Conservation (phyloP, 2,329 filamentous ascomycete genomes). For the Cladosporium sp. region DNA sequence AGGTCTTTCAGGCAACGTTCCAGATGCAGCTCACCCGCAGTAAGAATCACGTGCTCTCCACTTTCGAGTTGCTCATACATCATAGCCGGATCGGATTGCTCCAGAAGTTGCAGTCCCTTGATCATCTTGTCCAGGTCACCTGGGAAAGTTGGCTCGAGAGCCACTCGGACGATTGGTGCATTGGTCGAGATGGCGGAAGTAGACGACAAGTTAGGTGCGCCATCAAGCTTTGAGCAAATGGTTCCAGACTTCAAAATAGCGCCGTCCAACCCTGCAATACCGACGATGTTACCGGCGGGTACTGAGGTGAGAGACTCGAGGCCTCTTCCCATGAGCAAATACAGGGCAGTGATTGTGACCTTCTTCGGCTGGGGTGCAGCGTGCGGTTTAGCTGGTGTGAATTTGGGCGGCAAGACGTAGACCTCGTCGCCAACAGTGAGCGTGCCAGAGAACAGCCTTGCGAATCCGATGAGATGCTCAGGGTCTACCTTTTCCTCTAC, state of each 20-base stretch:
- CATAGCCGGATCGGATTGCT: slow-evolving; percentile 92
- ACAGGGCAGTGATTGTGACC: slow-evolving; percentile 80
- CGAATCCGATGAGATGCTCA: slow-evolving; percentile 92
- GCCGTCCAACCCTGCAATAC: slow-evolving; percentile 86
- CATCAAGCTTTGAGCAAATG: slow-evolving; percentile 79
- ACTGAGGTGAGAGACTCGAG: slow-evolving; percentile 79
- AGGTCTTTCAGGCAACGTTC: slow-evolving; percentile 92
- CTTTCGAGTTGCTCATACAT: slow-evolving; percentile 90
- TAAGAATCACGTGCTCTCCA: slow-evolving; percentile 91
- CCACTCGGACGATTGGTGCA: slow-evolving; percentile 84
- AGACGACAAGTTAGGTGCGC: slow-evolving; percentile 85
- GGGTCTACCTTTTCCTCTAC: slow-evolving; percentile 59
- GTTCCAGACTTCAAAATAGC: slow-evolving; percentile 95
- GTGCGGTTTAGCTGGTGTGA: slow-evolving; percentile 74
- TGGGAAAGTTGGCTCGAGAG: slow-evolving; percentile 88
- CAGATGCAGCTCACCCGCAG: slow-evolving; percentile 88
- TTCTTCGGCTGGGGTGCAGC: slow-evolving; percentile 71
- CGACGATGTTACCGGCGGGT: slow-evolving; percentile 91
- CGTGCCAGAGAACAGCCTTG: slow-evolving; percentile 86
- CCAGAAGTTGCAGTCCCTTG: slow-evolving; percentile 74
- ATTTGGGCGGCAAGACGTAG: slow-evolving; percentile 90
- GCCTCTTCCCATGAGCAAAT: slow-evolving; percentile 91
- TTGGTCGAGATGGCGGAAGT: slow-evolving; percentile 70
- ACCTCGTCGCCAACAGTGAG: slow-evolving; percentile 84
- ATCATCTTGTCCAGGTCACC: slow-evolving; percentile 95